These are phyloP conservation scores for Podila clonocystis DNA, from an alignment of 192 early-diverging fungal species.

Conservation along the genomic window DNA sequence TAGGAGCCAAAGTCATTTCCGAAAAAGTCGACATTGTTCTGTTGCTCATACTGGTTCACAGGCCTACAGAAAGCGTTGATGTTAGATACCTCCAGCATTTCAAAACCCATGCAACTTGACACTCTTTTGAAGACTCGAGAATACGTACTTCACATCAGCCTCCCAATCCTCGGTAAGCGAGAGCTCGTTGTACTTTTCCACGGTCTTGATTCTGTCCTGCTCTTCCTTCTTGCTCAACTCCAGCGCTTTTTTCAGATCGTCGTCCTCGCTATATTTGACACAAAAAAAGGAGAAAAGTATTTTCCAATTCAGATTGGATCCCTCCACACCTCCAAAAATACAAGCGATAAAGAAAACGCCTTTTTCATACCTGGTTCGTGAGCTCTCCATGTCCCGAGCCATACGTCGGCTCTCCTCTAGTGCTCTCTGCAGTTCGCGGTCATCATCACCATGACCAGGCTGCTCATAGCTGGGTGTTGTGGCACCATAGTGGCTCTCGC, in stretches of 20 bases:
- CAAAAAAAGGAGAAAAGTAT: background rate
- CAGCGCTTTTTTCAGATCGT: slow-evolving; percentile 56
- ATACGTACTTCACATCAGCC: slow-evolving; percentile 28
- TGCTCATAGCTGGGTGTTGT: slow-evolving; percentile 51
- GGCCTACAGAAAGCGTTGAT: background rate
- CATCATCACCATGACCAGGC: slow-evolving; percentile 72
- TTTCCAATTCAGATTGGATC: background rate
- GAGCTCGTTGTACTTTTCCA: slow-evolving; percentile 49
- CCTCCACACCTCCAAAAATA: too few species aligned
- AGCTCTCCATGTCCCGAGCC: slow-evolving; percentile 48
- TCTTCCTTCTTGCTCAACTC: slow-evolving; percentile 58
- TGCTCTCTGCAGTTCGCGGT: slow-evolving; percentile 81
- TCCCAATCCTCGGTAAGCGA: slow-evolving; percentile 51
- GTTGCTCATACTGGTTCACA: slow-evolving; percentile 37
- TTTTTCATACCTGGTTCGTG: slow-evolving; percentile 23
- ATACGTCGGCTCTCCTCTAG: slow-evolving; percentile 84
- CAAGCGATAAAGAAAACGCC: background rate
- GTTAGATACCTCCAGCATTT: background rate
- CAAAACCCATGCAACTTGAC: too few species aligned
- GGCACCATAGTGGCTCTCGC: slow-evolving; percentile 16
- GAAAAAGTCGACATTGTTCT: slow-evolving; percentile 44
- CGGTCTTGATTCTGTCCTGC: slow-evolving; percentile 40
- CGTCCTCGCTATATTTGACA: slow-evolving; percentile 30
- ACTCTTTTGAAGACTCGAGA: too few species aligned
- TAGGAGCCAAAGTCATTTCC: slow-evolving; percentile 48